Conservation (phyloP, 805 yeast genomes). For the Tetrapisispora namnaoensis region DNA sequence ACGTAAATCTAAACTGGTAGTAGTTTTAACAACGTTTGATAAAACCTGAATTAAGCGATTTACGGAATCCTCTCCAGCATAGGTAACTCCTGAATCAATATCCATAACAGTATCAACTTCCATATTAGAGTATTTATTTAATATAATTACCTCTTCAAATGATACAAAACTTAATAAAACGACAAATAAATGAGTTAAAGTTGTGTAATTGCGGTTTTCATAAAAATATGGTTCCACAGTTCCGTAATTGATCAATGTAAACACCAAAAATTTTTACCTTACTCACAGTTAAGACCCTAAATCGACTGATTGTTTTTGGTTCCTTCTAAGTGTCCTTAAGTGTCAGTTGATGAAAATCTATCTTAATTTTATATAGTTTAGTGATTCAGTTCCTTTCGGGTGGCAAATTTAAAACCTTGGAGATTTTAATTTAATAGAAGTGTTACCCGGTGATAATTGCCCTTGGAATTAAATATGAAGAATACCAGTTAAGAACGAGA, state of each 20-base stretch:
- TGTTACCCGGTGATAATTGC: not conserved
- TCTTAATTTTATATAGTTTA: not conserved
- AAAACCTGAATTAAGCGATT: constrained; percentile 27
- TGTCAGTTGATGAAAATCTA: no score
- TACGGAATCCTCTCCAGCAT: constrained; percentile 26
- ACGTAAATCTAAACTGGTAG: constrained; percentile 70
- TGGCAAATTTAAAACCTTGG: not conserved
- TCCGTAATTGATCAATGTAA: no score
- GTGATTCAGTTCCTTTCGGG: not conserved
- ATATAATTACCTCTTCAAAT: not conserved
- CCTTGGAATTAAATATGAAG: not conserved
- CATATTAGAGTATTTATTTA: not conserved
- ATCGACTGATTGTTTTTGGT: no score
- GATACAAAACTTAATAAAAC: no score
- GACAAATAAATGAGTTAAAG: no score
- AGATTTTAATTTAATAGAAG: not conserved
- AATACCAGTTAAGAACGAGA: no score
- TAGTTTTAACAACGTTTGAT: constrained; percentile 42
- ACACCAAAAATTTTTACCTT: no score
- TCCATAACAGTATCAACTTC: constrained; percentile 8
- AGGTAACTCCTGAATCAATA: constrained; percentile 22
- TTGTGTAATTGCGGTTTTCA: no score
- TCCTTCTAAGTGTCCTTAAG: no score
- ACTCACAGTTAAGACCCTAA: no score
- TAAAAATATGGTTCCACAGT: no score